Conservation (phyloP, 306 rosid species). For the Vigna unguiculata region DNA sequence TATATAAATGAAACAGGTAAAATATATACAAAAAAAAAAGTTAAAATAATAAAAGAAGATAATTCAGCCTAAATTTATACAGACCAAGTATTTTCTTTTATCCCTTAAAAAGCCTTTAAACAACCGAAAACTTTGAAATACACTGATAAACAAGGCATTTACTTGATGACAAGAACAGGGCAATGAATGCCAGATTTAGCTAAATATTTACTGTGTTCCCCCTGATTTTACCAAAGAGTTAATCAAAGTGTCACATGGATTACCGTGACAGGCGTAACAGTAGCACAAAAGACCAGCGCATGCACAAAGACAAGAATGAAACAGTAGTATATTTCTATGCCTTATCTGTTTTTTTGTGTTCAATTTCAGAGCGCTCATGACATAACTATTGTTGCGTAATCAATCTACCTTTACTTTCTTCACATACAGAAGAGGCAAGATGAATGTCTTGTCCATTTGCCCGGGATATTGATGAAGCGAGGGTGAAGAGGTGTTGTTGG, state of each 20-base stretch:
- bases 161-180: background rate
- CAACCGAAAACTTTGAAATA: background rate
- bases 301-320: constrained; percentile 29
- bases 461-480: constrained; percentile 47
- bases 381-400: constrained; percentile 54
- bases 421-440: constrained; percentile 53
- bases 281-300: constrained; percentile 10
- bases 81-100: no score
- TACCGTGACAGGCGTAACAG: constrained; percentile 5
- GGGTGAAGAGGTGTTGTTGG: constrained; percentile 59
- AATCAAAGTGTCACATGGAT: background rate
- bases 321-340: background rate
- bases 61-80: no score
- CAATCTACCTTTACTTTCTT: constrained; percentile 57
- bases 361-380: constrained; percentile 54
- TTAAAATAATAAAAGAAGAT: no score
- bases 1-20: background rate
- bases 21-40: background rate
- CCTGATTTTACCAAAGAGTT: background rate
- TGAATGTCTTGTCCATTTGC: constrained; percentile 46
- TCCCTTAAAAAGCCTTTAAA: background rate
- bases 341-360: background rate
- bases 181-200: background rate
- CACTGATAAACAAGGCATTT: background rate
- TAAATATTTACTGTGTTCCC: background rate